Evolutionary conservation across 345 rosid genomes (phyloP), one percentile per base, ranked within the genome.

Genomic region (Syzygium aromaticum): DNA sequence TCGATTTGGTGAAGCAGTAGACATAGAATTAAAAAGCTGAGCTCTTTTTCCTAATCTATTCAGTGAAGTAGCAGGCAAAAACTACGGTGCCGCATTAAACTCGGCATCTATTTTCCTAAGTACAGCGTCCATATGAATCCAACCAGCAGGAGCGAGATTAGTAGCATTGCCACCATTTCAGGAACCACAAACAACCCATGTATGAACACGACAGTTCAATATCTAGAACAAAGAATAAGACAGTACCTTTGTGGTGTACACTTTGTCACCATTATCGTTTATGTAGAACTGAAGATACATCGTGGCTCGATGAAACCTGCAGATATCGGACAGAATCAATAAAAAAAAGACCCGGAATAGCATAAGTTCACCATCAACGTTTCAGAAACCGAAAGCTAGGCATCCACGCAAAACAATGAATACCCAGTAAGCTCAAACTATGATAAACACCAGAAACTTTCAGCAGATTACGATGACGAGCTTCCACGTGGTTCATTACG

Each of bases 231-330:
- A 40, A 14, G 52, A 61, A 84, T 25, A 84, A 53, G 61, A 22
- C 49, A 46, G 33, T 73, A 89, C 90, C 90, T 89, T 89, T n/a
- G 90, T 89, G 54, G 90, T 89, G 90, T 89, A 86, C 43, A 86
- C 90, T 57, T 86, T 89, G 52, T 89, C 90, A 46, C 90, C 90
- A 57, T 86, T 89, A 28, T 89, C 88, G 90, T 89, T 89, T 7
- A 89, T 89, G 85, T 89, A 89, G 51, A 86, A 89, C 86, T 86
- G 88, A 86, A 89, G 90, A 89, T 86, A 86, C 90, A 89, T 89
- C 28, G 85, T 0, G 15, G 85, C 73, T 46, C 51, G 82, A 27
- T 43, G 30, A 57, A n/a, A 33, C 86, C 86, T 84, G 64, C 30
- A 13, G 59, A 61, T 38, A 51, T 13, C 11, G 22, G 33, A 56